Evolutionary conservation across 805 yeast genomes (phyloP), one percentile per base, ranked within the genome.

Genomic region (Wickerhamomyces alni): DNA sequence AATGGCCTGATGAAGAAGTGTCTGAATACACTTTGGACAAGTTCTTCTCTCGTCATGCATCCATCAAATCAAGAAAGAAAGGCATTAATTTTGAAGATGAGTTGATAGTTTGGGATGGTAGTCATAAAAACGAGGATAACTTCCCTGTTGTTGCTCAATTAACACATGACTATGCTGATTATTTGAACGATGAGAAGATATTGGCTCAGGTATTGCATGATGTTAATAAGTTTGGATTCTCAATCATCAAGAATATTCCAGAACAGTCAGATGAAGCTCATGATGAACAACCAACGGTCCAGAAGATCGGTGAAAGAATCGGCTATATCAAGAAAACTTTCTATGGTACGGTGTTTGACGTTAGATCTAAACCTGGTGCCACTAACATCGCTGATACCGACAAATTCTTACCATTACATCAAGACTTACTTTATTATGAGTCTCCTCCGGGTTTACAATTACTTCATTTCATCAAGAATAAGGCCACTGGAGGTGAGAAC

Each of bases 401-500:
- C 36, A 69, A 67, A 8, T 74, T 74, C 48, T 66, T 85, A 30
- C 88, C 88, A 3, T 65, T 84, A 36, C 94, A 84, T 51, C 84
- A 82, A 82, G 93, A 85, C 52, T 66, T 84, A 19, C 67, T 79
- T 34, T 84, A 83, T 61, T 78, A 82, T 53, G 89, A 84, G 55
- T 77, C 87, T 10, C 89, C 89, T 3, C 94, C 94, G 2, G 91
- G 91, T 1, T 61, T 84, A 33, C 89, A 84, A 57, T 56, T 82
- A 30, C 65, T 84, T 33, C 93, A 84, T 49, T 69, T 75, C 38
- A 69, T 78, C 28, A 59, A 67, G 35, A 75, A 77, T 50, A 54
- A 52, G 17, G 74, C 81, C 10, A 48, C 49, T 9, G 88, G 87
- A 11, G 91, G 88, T 10, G 85, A 80, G 47, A 80, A 76, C 35